Conservation (phyloP, 1,139 yeast genomes). For the Lodderomyces oxycetoniae region DNA sequence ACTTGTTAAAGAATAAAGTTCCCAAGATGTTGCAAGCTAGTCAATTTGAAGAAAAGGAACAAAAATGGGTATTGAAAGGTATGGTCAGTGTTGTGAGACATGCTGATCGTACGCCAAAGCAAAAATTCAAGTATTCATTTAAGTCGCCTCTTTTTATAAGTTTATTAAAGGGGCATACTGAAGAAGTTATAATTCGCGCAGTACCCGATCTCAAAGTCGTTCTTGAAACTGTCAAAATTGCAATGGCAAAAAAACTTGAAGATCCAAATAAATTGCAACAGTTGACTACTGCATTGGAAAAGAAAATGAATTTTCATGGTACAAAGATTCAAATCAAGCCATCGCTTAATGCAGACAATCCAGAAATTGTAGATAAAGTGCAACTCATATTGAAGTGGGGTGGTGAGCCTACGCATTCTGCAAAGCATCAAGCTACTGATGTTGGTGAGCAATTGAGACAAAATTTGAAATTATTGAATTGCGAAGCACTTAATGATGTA, state of each 20-base stretch:
- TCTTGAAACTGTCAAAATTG: slow-evolving; percentile 75
- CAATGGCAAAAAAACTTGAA: slow-evolving; percentile 74
- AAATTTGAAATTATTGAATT: slow-evolving; percentile 79
- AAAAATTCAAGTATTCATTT: slow-evolving; percentile 93
- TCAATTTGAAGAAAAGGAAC: slow-evolving; percentile 72
- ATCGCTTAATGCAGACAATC: slow-evolving; percentile 55
- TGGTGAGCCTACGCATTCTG: slow-evolving; percentile 99
- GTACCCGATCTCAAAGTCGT: slow-evolving; percentile 83
- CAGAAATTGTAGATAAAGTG: slow-evolving; percentile 80
- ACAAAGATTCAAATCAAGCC: slow-evolving; percentile 97
- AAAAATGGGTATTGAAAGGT: slow-evolving; percentile 96
- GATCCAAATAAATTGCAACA: slow-evolving; percentile 73
- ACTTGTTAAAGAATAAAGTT: slow-evolving; percentile 35
- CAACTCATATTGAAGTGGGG: slow-evolving; percentile 98
- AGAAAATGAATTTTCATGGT: slow-evolving; percentile 88
- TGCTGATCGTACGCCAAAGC: slow-evolving; percentile 99
- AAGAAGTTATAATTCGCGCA: slow-evolving; percentile 91
- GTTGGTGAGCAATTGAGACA: slow-evolving; percentile 94
- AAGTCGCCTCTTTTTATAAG: slow-evolving; percentile 83
- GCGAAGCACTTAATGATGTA: slow-evolving; percentile 78
- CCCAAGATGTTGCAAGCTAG: slow-evolving; percentile 26
- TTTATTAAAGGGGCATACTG: slow-evolving; percentile 86
- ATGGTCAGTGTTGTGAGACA: slow-evolving; percentile 89
- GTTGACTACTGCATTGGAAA: slow-evolving; percentile 77
- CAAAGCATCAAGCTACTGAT: slow-evolving; percentile 89